These are phyloP conservation scores for Penicillium sp. DNA, from an alignment of 2,329 filamentous ascomycete genomes.

Conservation along the genomic window DNA sequence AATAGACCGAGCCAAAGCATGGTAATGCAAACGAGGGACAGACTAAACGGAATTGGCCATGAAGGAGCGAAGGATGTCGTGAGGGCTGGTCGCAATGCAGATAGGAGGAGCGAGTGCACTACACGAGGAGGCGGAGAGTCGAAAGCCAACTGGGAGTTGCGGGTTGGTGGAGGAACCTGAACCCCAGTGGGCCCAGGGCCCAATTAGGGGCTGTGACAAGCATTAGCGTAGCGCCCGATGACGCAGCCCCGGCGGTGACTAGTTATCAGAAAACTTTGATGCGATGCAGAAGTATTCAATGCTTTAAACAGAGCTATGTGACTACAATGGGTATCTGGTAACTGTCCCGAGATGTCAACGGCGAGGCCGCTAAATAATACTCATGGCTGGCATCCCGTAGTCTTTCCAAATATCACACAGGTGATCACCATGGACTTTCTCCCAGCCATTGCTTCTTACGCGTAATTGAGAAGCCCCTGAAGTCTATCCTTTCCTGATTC, in stretches of 20 bases:
- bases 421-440: too few species aligned
- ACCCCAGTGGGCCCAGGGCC: neutral
- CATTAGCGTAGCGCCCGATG: neutral
- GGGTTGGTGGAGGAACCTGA: neutral
- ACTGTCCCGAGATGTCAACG: too few species aligned
- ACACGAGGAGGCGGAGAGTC: neutral
- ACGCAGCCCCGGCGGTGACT: neutral
- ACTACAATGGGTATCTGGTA: too few species aligned
- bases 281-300: neutral
- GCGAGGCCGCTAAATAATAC: too few species aligned
- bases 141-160: neutral
- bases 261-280: too few species aligned
- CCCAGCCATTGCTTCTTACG: neutral
- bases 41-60: slow-evolving; percentile 12
- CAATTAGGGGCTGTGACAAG: slow-evolving; percentile 5
- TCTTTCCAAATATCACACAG: neutral
- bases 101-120: neutral
- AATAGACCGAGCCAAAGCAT: slow-evolving; percentile 19
- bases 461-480: neutral
- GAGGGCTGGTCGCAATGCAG: neutral
- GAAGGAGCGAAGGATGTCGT: slow-evolving; percentile 1
- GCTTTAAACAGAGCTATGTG: neutral
- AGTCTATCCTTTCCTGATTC: neutral
- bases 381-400: neutral
- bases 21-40: slow-evolving; percentile 17